phyloP scores from a whole-genome alignment of 1,139 yeast genomes.

The Debaryomyces sp. region DNA sequence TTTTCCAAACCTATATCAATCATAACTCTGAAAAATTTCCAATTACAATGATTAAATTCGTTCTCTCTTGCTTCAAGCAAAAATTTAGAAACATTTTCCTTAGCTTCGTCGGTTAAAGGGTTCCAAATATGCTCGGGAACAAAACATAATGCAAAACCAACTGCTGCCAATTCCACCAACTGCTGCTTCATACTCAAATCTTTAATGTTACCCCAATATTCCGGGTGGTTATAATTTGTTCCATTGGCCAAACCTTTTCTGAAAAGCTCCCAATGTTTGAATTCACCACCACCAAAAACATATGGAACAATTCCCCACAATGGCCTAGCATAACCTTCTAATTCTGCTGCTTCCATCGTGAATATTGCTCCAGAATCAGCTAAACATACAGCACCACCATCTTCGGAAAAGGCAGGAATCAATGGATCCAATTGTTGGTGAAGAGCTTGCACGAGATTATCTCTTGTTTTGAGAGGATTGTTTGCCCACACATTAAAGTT shows the following conservation, averaged over 20 bases:
- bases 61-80: conserved; percentile 17
- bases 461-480: conserved; percentile 7
- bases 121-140: conserved; percentile 26
- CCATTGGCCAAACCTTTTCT: conserved; percentile 26
- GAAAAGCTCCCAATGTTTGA: conserved; percentile 15
- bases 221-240: conserved; percentile 24
- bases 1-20: conserved; percentile 24
- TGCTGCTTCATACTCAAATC: conserved; percentile 19
- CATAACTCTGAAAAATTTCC: conserved; percentile 29
- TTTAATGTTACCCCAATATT: conserved; percentile 26
- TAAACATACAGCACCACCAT: conserved; percentile 12
- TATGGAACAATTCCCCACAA: conserved; percentile 30
- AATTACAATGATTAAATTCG: conserved; percentile 20
- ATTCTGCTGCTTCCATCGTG: conserved; percentile 19
- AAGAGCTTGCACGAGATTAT: conserved; percentile 11
- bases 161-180: conserved; percentile 30
- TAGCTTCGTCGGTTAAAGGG: conserved; percentile 21
- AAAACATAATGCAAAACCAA: conserved; percentile 24
- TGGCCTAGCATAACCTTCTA: conserved; percentile 30
- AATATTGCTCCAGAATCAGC: conserved; percentile 20
- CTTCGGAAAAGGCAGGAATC: conserved; percentile 10
- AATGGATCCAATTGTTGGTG: conserved; percentile 12
- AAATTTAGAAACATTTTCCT: conserved; percentile 18
- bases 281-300: conserved; percentile 24
- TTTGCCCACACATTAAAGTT: conserved; percentile 1